phyloP scores from a whole-genome alignment of 352 stramenopile genomes.

The Pythium rhizo-oryzae region DNA sequence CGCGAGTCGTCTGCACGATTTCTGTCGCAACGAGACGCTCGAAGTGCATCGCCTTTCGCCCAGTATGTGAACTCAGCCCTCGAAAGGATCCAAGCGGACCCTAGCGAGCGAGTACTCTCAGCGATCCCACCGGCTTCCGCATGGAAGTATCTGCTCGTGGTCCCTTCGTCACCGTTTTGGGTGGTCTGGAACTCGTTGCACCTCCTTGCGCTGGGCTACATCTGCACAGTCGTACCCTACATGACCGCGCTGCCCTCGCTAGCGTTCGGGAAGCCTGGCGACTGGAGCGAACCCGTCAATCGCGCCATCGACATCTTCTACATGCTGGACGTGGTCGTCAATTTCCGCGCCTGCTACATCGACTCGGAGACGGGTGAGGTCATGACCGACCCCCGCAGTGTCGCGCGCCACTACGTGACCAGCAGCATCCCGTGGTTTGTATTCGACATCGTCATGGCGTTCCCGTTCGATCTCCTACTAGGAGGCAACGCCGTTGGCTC shows the following conservation, averaged over 20 bases:
- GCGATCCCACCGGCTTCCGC: background rate
- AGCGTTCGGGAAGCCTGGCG: background rate
- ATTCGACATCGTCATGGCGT: conserved; percentile 26
- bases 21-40: background rate
- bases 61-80: background rate
- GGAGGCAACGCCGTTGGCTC: background rate
- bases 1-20: no score
- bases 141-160: conserved; percentile 12
- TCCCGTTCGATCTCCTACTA: conserved; percentile 27
- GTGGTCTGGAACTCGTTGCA: conserved; percentile 27
- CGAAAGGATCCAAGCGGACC: background rate
- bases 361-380: conserved; percentile 22
- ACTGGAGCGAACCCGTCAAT: conserved; percentile 23
- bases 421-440: conserved; percentile 26
- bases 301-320: conserved; percentile 26
- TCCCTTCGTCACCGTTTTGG: conserved; percentile 26
- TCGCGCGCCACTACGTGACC: conserved; percentile 22
- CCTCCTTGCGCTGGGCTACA: conserved; percentile 23
- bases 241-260: conserved; percentile 18
- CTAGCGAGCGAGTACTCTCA: background rate
- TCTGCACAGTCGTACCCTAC: conserved; percentile 28
- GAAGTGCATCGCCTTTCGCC: background rate
- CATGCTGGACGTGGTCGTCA: conserved; percentile 26
- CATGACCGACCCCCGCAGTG: conserved; percentile 7
- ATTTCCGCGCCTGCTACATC: conserved; percentile 29